phyloP scores from a whole-genome alignment of 306 rosid species.

The Casuarina glauca region DNA sequence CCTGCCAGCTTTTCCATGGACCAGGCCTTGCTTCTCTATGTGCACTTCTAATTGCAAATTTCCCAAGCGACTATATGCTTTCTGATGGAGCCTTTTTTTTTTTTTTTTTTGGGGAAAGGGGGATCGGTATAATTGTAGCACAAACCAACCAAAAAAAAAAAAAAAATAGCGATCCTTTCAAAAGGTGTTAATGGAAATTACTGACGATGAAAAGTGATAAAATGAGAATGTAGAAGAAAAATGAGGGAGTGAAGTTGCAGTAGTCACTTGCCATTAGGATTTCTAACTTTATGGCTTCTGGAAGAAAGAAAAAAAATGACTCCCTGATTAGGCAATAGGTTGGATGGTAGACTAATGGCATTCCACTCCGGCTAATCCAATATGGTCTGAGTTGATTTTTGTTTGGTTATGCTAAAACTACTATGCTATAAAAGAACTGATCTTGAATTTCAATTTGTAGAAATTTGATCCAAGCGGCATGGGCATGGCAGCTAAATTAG shows the following conservation, averaged over 20 bases:
- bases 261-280: neutral
- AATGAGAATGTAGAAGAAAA: neutral
- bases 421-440: constrained; percentile 20
- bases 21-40: too few relatives aligned
- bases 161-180: too few relatives aligned
- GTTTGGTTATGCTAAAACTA: neutral
- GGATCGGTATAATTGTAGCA: too few relatives aligned
- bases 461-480: constrained; percentile 52
- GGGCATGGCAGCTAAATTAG: constrained; percentile 44
- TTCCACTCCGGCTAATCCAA: neutral
- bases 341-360: neutral
- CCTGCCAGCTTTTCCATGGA: too few relatives aligned
- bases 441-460: constrained; percentile 33
- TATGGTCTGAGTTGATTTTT: neutral
- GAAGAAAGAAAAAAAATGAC: neutral
- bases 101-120: too few relatives aligned
- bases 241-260: neutral
- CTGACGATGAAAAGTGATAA: too few relatives aligned
- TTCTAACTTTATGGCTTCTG: neutral
- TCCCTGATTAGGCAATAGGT: neutral
- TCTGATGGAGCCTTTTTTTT: too few relatives aligned
- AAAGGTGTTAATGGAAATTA: too few relatives aligned
- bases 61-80: too few relatives aligned
- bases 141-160: too few relatives aligned
- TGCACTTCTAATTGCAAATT: too few relatives aligned